A percentile compares a stretch with the other conserved stretches of the same genome.
Conservation (phyloP, 164 flowering plant genomes). For the Aristolochia californica region DNA sequence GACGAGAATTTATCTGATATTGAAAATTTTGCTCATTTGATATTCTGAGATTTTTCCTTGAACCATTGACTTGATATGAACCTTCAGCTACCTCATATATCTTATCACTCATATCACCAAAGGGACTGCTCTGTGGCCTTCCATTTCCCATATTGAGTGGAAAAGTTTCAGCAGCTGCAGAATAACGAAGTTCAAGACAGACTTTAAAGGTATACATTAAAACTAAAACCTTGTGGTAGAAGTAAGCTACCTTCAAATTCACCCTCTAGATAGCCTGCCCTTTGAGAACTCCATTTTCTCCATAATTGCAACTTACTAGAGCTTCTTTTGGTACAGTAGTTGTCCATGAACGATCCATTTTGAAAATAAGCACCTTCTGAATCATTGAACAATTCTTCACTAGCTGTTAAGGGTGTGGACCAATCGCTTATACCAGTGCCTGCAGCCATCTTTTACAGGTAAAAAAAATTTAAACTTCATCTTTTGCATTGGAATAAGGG, state of each 20-base stretch:
- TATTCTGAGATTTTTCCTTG: constrained; percentile 10
- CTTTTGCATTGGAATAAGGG: background rate
- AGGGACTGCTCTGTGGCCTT: background rate
- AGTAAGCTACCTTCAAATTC: background rate
- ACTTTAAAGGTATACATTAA: background rate
- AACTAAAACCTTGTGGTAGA: background rate
- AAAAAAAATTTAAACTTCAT: background rate
- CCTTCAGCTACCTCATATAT: constrained; percentile 10
- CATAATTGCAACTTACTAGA: background rate
- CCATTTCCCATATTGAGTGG: background rate
- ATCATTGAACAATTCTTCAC: constrained; percentile 1
- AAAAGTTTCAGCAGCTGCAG: constrained; percentile 1
- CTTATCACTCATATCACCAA: constrained; percentile 12
- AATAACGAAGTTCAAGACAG: background rate
- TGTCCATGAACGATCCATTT: background rate
- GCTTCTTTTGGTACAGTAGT: background rate
- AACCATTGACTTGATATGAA: constrained; percentile 8
- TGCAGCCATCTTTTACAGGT: background rate
- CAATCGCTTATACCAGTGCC: background rate
- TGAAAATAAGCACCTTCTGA: background rate
- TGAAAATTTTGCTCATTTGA: constrained; percentile 10
- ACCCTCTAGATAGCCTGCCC: background rate
- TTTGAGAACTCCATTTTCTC: background rate
- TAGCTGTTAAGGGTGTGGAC: background rate
- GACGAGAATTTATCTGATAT: constrained; percentile 33